Conservation (phyloP, 2,329 filamentous ascomycete genomes). For the Pseudogymnoascus sp. region DNA sequence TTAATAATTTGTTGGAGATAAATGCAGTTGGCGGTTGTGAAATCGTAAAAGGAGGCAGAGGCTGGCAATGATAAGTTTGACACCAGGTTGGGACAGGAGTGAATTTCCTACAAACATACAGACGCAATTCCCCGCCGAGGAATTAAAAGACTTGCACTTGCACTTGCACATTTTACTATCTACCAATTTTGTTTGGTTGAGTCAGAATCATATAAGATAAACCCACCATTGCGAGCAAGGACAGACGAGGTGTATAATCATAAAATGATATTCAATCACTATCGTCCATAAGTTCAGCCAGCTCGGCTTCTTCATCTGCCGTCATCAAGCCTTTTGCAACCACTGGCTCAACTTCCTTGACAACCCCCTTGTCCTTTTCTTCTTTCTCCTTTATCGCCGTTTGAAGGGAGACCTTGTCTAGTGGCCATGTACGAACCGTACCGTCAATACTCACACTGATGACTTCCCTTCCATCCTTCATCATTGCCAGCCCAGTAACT, state of each 20-base stretch:
- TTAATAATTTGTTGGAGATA: not conserved
- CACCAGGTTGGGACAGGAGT: not conserved
- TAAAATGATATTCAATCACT: conserved; percentile 39
- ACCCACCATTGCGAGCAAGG: not conserved
- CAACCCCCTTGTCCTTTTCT: conserved; percentile 37
- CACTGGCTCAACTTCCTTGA: conserved; percentile 35
- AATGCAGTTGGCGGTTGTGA: not conserved
- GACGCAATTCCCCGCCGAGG: not conserved
- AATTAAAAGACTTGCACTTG: not conserved
- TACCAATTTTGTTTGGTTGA: not conserved
- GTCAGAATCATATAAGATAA: not conserved
- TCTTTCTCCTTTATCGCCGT: conserved; percentile 45
- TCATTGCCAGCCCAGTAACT: conserved; percentile 69
- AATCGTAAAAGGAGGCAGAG: not conserved
- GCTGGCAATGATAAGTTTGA: not conserved
- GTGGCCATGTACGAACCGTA: conserved; percentile 77
- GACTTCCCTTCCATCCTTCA: conserved; percentile 47
- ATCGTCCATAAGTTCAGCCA: conserved; percentile 84
- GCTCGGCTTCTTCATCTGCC: conserved; percentile 83
- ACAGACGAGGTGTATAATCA: not conserved
- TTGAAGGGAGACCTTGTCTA: conserved; percentile 55
- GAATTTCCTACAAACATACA: not conserved
- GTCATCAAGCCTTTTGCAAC: conserved; percentile 56
- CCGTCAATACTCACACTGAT: conserved; percentile 86
- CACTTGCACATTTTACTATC: not conserved